A percentile compares a stretch with the other conserved stretches of the same genome.
Evolutionary conservation across 2,329 filamentous ascomycete species (phyloP).

Genomic region (Penicillium corylophilum): DNA sequence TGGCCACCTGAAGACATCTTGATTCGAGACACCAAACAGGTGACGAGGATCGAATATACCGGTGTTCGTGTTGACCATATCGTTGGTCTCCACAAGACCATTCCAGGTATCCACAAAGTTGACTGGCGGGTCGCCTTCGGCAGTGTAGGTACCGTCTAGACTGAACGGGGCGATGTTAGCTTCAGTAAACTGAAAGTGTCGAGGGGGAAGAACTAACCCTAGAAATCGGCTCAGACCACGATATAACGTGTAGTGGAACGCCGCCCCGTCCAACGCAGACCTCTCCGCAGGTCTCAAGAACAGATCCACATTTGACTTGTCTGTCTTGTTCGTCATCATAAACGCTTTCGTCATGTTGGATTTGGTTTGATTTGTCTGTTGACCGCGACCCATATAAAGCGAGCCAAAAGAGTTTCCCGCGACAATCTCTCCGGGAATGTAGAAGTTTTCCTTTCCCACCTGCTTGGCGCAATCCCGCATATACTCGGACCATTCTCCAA

Average conservation of each 20-base stretch:
- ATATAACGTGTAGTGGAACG: slow-evolving; percentile 64
- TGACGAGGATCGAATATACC: slow-evolving; percentile 63
- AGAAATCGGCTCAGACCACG: slow-evolving; percentile 60
- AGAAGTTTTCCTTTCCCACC: slow-evolving; percentile 63
- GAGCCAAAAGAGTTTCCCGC: slow-evolving; percentile 61
- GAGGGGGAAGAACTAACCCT: slow-evolving; percentile 48
- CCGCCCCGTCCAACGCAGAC: slow-evolving; percentile 59
- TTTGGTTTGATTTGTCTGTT: slow-evolving; percentile 54
- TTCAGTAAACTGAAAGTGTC: too few relatives aligned
- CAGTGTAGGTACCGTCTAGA: slow-evolving; percentile 23
- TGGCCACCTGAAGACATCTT: slow-evolving; percentile 66
- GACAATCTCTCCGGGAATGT: slow-evolving; percentile 63
- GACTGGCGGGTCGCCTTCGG: slow-evolving; percentile 54
- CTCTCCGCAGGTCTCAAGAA: slow-evolving; percentile 53
- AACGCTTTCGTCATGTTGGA: slow-evolving; percentile 48
- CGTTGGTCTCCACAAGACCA: slow-evolving; percentile 56
- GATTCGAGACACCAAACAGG: slow-evolving; percentile 63
- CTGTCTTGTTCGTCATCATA: slow-evolving; percentile 46
- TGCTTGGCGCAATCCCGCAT: slow-evolving; percentile 54
- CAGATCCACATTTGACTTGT: slow-evolving; percentile 1
- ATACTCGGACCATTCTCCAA: slow-evolving; percentile 57
- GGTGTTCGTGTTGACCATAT: slow-evolving; percentile 60
- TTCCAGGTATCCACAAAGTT: slow-evolving; percentile 59
- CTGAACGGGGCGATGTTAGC: too few relatives aligned
- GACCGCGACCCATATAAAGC: slow-evolving; percentile 61